Base-by-base conservation (phyloP, 345 rosid species). In the Zanthoxylum bungeanum region DNA sequence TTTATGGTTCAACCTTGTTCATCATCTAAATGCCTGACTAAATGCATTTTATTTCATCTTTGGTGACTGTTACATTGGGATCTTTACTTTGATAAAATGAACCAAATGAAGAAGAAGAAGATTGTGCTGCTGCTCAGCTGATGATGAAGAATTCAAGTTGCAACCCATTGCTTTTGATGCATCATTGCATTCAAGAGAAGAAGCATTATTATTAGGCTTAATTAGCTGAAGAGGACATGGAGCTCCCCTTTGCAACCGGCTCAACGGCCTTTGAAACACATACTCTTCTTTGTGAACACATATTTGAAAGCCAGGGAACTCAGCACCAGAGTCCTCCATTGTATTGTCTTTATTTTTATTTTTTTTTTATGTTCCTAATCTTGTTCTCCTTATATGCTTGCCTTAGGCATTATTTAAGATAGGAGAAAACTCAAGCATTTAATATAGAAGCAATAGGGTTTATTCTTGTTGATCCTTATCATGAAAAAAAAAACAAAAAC, bases 241-340 rank as follows among this genome's bases (percentile, higher is more conserved):
- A 68, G 92, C 96, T 75, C 79, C 62, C 70, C 76, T 85, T 70
- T 80, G 87, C 58, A 92, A 70, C 76, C 91, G 36, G 69, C 84
- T 88, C 5, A 81, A 55, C 55, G 87, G 67, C 80, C 83, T 85
- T 59, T 77, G 74, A 81, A 75, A 85, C 60, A 86, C 81, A 31
- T 72, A 24, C 49, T 83, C 90, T 30, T 90, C 92, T 21, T 80
- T 82, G 78, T 85, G 92, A 65, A 68, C 60, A 55, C 82, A 37
- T 42, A 70, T 81, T 77, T 78, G 82, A 80, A 90, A 90, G 10
- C 93, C 93, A 1, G 92, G 90, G 77, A 92, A 90, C 42, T 80
- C 81, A 21, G 64, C 74, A 58, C 78, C 83, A 37, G 86, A 25
- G 11, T 77, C 83, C 72, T 79, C 89, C 91, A 85, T 88, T 64